Conservation (phyloP, 2,329 filamentous ascomycete genomes). For the Clonostachys chloroleuca region DNA sequence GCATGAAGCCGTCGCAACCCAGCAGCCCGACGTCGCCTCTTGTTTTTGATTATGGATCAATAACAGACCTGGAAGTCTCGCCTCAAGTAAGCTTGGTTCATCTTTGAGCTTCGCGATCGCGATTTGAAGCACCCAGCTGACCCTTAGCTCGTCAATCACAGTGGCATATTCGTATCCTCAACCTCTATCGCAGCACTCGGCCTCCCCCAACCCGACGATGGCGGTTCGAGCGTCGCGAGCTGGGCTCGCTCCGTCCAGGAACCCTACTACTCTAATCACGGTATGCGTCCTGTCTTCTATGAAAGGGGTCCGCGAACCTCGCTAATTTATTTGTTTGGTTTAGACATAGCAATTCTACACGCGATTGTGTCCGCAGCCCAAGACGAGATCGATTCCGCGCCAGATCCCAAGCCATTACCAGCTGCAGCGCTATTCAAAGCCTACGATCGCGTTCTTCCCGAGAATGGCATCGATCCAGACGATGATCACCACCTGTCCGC, state of each 20-base stretch:
- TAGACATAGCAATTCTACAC: constrained; percentile 77
- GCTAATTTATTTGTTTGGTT: constrained; percentile 6
- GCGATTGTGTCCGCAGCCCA: constrained; percentile 72
- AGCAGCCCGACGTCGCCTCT: too few relatives aligned
- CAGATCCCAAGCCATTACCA: constrained; percentile 60
- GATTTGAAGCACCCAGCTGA: background rate
- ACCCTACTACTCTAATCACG: constrained; percentile 56
- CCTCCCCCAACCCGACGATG: constrained; percentile 14
- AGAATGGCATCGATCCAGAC: constrained; percentile 66
- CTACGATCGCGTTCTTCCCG: constrained; percentile 71
- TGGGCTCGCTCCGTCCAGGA: constrained; percentile 21
- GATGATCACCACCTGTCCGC: constrained; percentile 72
- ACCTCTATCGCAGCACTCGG: background rate
- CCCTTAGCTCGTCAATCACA: background rate
- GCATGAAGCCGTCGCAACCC: too few relatives aligned
- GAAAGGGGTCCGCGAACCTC: background rate
- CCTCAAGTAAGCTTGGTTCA: constrained; percentile 15
- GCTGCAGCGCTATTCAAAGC: constrained; percentile 77
- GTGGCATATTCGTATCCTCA: constrained; percentile 5
- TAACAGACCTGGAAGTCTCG: constrained; percentile 17
- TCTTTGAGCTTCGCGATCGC: background rate
- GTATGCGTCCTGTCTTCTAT: constrained; percentile 24
- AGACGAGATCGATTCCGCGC: constrained; percentile 50
- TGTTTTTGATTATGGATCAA: constrained; percentile 21
- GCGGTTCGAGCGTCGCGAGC: constrained; percentile 16